Base-by-base conservation (phyloP, 495 filamentous ascomycete species). In the Penicillium waksmanii region DNA sequence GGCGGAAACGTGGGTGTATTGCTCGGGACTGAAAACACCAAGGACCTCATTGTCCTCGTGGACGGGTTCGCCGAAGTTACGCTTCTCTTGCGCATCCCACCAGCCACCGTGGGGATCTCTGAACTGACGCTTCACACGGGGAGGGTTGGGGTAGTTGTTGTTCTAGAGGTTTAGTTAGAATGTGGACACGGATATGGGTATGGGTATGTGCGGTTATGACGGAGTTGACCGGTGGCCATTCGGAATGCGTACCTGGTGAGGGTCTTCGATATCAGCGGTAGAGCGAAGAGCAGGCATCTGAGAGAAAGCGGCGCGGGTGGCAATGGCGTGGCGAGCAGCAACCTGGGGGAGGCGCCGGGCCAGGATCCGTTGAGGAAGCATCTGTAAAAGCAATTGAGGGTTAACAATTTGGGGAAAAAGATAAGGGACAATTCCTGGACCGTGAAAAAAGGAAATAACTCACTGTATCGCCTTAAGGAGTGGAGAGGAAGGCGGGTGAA, bases 41-140 rank as follows among this genome's bases (percentile, higher is more conserved):
- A 98, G 82, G 54, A 97, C 86, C 73, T 99, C 96, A 69, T 98
- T 88, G 75, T 99, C 96, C 76, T 99, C 96, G 73, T 99, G 94
- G 27, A 96, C 85, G 4, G 93, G 89, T 75, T 99, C 96, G 67
- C 92, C 92, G 66, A 87, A 99, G 80, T 98, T 97, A 57, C 93
- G 87, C 66, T 93, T 89, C 73, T 97, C 94, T 71, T 98, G 93
- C 80, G 92, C 89, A 75, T 98, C 93, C 94, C 94, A 98, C 92
- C 93, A 98, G 71, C 92, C 89, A 66, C 76, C 94, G 70, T 98
- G 85, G 36, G 96, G 96, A 71, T 98, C 96, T 72, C 96, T 91
- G 77, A 89, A 87, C 70, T 89, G 84, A 62, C 93, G 90, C 80
- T 95, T 96, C 67, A 90, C 76, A 36, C 77, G 79, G 11, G 88